Evolutionary conservation across 345 rosid genomes (phyloP), one percentile per base, ranked within the genome.

Genomic region (Durio zibethinus): DNA sequence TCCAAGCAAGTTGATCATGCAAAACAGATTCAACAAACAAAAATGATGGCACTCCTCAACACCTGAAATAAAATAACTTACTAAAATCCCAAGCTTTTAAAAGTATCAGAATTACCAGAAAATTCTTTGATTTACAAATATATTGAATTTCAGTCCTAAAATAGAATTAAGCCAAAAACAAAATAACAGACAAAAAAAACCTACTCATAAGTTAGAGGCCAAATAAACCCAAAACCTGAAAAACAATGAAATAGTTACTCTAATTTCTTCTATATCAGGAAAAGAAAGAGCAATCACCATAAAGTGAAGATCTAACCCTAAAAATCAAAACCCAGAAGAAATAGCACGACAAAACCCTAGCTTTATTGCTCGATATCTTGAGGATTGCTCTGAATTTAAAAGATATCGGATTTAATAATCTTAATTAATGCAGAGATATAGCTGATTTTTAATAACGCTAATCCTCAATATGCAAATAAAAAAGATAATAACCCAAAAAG

Each of bases 291-390:
- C 14, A 61, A 72, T 52, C 31, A 61, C 29, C 38, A 71, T 2
- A 4, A 25, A 64, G 54, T 67, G 71, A 76, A 75, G 83, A 87
- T 71, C 80, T 35, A 83, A 87, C 80, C 84, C 86, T 80, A 84
- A 75, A 72, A 78, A 72, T 61, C 23, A 52, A 77, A 77, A 20
- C 59, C 38, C 6, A 50, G 12, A 43, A 47, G 68, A 54, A 64
- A 75, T n/a, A 72, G 48, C 36, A 35, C 1, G 18, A 42, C 15
- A 47, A 87, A 83, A 78, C 84, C 85, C 86, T 83, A 83, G 33
- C 45, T 76, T 76, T 66, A 25, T 29, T 47, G 27, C 4, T 25
- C n/a, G 10, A 67, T 43, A 75, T 31, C 11, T 38, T 16, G 33
- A 60, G 66, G 21, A 29, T 48, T 9, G 76, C 29, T 7, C 52